A percentile compares a stretch with the other conserved stretches of the same genome.
phyloP scores from a whole-genome alignment of 495 filamentous ascomycete species.

The Podospora pseudoanserina region DNA sequence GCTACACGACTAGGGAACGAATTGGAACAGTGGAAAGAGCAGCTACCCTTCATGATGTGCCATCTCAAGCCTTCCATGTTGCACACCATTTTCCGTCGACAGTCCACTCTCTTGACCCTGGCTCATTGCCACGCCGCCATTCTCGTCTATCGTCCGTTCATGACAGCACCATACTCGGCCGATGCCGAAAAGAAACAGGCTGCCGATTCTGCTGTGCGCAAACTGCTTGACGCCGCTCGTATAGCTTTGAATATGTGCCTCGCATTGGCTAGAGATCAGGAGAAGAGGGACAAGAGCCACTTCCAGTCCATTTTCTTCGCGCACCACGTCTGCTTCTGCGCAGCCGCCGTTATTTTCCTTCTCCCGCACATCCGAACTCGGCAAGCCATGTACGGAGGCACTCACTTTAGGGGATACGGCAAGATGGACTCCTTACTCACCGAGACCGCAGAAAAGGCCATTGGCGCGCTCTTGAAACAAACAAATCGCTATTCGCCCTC shows the following conservation, averaged over 20 bases:
- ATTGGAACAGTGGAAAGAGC: slow-evolving; percentile 33
- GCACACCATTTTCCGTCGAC: slow-evolving; percentile 51
- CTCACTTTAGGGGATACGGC: slow-evolving; percentile 4
- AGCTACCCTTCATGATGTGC: slow-evolving; percentile 44
- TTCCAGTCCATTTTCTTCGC: slow-evolving; percentile 24
- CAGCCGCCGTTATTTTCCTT: slow-evolving; percentile 13
- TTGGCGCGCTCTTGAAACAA: slow-evolving; percentile 10
- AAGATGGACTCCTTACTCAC: slow-evolving; percentile 10
- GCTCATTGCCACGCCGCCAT: slow-evolving; percentile 54
- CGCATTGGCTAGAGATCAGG: slow-evolving; percentile 13
- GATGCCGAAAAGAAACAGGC: slow-evolving; percentile 23
- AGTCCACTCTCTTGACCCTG: slow-evolving; percentile 52
- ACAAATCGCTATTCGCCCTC: slow-evolving; percentile 21
- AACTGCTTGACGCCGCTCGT: slow-evolving; percentile 46
- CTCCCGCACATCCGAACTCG: slow-evolving; percentile 23
- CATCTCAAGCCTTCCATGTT: slow-evolving; percentile 40
- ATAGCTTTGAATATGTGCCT: slow-evolving; percentile 33
- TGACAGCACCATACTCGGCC: slow-evolving; percentile 28
- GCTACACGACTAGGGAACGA: slow-evolving; percentile 39
- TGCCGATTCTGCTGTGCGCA: slow-evolving; percentile 36
- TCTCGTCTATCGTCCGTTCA: slow-evolving; percentile 53
- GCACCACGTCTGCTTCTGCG: slow-evolving; percentile 23
- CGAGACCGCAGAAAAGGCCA: slow-evolving; percentile 15
- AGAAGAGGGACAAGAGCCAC: slow-evolving; percentile 17
- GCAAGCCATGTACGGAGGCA: slow-evolving; percentile 10